phyloP scores from a whole-genome alignment of 1,284 basidiomycete genomes.

The Irpex lacteus region DNA sequence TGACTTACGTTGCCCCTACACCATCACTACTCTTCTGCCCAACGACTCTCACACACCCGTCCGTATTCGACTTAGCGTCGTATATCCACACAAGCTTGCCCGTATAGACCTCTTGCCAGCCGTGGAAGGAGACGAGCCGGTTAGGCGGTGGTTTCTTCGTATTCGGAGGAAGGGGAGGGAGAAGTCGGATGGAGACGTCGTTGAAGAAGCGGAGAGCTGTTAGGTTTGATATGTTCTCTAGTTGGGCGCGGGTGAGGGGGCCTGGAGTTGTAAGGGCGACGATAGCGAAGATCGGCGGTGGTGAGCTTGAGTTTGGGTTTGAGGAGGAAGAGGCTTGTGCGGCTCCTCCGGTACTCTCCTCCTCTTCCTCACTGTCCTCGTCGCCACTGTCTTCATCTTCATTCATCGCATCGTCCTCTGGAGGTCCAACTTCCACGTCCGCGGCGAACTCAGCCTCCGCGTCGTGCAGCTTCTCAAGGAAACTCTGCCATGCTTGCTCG shows the following conservation, averaged over 20 bases:
- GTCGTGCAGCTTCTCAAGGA: slow-evolving; percentile 46
- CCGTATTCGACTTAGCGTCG: slow-evolving; percentile 59
- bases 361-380: slow-evolving; percentile 30
- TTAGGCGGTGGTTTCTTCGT: slow-evolving; percentile 48
- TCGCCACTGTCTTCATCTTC: slow-evolving; percentile 31
- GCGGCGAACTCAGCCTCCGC: slow-evolving; percentile 48
- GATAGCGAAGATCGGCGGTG: slow-evolving; percentile 21
- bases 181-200: slow-evolving; percentile 57
- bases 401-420: slow-evolving; percentile 14
- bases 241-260: slow-evolving; percentile 35
- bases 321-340: slow-evolving; percentile 14
- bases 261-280: slow-evolving; percentile 16
- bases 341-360: slow-evolving; percentile 3
- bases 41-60: slow-evolving; percentile 63
- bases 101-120: slow-evolving; percentile 71
- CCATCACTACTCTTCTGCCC: slow-evolving; percentile 47
- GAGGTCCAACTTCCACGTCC: slow-evolving; percentile 19
- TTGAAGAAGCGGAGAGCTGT: slow-evolving; percentile 65
- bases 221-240: slow-evolving; percentile 60
- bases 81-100: slow-evolving; percentile 75
- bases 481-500: slow-evolving; percentile 60
- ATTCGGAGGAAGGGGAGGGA: slow-evolving; percentile 44
- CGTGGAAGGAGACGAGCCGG: slow-evolving; percentile 57
- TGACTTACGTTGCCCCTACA: slow-evolving; percentile 66
- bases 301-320: slow-evolving; percentile 52